Percentiles rank a stretch among this genome's conserved stretches.
phyloP scores from a whole-genome alignment of 768 basidiomycete species.

The Boletus speciosus region DNA sequence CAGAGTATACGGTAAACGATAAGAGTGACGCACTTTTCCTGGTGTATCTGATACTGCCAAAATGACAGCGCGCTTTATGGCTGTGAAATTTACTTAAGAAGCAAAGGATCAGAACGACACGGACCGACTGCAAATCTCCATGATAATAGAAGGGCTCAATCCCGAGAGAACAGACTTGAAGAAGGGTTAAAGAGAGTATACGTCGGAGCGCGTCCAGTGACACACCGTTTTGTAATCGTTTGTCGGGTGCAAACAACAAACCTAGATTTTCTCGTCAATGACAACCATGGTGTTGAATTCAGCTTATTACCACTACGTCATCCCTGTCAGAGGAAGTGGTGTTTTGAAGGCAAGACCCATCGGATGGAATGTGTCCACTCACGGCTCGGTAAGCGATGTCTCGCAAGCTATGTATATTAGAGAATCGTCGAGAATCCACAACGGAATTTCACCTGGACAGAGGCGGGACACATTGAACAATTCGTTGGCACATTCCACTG shows the following conservation, averaged over 20 bases:
- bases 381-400: constrained; percentile 78
- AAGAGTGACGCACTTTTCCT: constrained; percentile 59
- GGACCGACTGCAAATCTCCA: constrained; percentile 81
- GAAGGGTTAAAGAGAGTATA: constrained; percentile 1
- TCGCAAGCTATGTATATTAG: constrained; percentile 62
- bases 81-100: constrained; percentile 2
- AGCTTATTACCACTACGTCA: constrained; percentile 54
- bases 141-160: constrained; percentile 65
- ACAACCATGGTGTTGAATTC: not conserved
- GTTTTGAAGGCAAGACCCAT: not conserved
- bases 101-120: constrained; percentile 8
- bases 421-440: not conserved
- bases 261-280: constrained; percentile 37
- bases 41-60: constrained; percentile 88
- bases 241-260: constrained; percentile 78
- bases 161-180: constrained; percentile 81
- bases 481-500: constrained; percentile 84
- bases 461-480: constrained; percentile 72
- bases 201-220: constrained; percentile 26
- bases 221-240: constrained; percentile 90
- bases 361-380: constrained; percentile 18
- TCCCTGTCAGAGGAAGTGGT: constrained; percentile 25
- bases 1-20: not conserved
- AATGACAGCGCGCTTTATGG: constrained; percentile 70
- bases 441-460: constrained; percentile 60